Conservation (phyloP, 345 rosid species). For the Citrus cavaleriei region DNA sequence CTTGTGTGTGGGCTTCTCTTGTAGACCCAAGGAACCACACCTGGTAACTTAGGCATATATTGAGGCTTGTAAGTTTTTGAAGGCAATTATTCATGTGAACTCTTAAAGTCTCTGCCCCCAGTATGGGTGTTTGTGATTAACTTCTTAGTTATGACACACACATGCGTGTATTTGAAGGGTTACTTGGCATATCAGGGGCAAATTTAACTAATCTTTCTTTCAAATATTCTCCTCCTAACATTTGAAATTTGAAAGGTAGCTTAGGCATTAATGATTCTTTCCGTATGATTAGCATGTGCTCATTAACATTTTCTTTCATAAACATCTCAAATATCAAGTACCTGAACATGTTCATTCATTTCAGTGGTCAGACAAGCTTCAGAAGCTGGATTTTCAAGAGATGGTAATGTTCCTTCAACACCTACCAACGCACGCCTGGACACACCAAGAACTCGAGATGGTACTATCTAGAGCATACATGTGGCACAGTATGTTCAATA, state of each 20-base stretch:
- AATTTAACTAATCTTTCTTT: neutral
- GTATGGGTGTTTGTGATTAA: neutral
- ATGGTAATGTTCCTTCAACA: constrained; percentile 99
- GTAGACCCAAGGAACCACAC: neutral
- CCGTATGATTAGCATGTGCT: neutral
- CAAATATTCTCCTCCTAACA: too few relatives aligned
- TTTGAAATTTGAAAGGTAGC: neutral
- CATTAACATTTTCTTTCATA: neutral
- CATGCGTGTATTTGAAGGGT: too few relatives aligned
- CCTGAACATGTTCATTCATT: neutral
- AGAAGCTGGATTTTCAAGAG: constrained; percentile 93
- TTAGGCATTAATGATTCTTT: neutral
- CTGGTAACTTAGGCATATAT: too few relatives aligned
- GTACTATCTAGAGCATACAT: constrained; percentile 81
- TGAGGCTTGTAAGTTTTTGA: too few relatives aligned
- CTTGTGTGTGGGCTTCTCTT: neutral
- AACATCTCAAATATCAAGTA: neutral
- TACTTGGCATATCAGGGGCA: neutral
- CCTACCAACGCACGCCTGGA: constrained; percentile 86
- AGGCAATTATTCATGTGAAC: too few relatives aligned
- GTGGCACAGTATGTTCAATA: constrained; percentile 96
- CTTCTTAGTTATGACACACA: neutral
- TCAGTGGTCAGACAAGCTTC: constrained; percentile 91
- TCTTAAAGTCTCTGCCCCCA: too few relatives aligned
- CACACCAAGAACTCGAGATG: constrained; percentile 87